These are phyloP conservation scores for Trematosphaeria pertusa DNA, from an alignment of 2,329 filamentous ascomycete genomes.

Conservation along the genomic window DNA sequence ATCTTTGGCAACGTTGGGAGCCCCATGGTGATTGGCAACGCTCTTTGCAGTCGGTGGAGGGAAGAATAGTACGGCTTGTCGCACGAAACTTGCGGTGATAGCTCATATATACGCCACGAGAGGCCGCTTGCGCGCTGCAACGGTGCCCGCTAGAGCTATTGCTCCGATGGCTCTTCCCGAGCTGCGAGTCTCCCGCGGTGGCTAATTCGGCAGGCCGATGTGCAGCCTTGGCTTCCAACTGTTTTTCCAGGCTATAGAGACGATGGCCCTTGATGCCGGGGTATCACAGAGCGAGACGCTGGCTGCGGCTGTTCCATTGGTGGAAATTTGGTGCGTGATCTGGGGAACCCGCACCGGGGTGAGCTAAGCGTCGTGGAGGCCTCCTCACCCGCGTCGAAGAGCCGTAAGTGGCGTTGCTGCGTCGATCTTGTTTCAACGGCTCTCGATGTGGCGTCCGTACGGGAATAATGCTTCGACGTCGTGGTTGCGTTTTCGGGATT, in stretches of 20 bases:
- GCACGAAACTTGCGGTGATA: background rate
- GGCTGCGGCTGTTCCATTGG: constrained; percentile 12
- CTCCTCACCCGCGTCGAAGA: too few species aligned
- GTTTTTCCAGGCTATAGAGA: background rate
- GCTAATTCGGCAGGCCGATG: background rate
- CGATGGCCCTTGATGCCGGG: constrained; percentile 9
- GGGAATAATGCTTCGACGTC: too few species aligned
- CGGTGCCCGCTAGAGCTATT: constrained; percentile 15
- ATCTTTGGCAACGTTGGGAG: constrained; percentile 54
- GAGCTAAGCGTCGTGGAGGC: too few species aligned
- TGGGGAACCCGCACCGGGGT: constrained; percentile 11
- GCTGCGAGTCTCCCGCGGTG: background rate
- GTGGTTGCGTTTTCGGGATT: too few species aligned
- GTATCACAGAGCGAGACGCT: constrained; percentile 8
- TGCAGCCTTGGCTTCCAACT: background rate
- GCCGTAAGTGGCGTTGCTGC: too few species aligned
- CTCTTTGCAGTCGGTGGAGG: constrained; percentile 4
- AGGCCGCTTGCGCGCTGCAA: constrained; percentile 2
- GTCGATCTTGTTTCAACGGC: too few species aligned
- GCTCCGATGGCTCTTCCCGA: constrained; percentile 12
- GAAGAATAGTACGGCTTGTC: background rate
- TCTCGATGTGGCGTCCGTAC: too few species aligned
- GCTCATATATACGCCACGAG: constrained; percentile 15
- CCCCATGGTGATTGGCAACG: constrained; percentile 35
- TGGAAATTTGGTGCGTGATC: constrained; percentile 15